phyloP scores from a whole-genome alignment of 1,284 basidiomycete genomes.

The Tranzscheliella williamsii region DNA sequence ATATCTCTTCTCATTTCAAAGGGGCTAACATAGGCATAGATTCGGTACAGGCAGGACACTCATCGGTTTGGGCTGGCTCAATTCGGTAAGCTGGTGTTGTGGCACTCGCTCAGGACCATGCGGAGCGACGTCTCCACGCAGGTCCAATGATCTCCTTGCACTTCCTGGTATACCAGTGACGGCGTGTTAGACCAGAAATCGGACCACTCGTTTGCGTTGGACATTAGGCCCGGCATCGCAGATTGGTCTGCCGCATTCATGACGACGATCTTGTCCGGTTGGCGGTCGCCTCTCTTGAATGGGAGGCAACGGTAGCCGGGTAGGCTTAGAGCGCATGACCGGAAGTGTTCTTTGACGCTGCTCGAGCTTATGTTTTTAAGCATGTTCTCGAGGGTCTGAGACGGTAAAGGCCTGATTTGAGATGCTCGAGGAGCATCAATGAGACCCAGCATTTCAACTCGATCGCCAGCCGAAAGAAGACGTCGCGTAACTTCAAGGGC shows the following conservation, averaged over 20 bases:
- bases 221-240: conserved; percentile 19
- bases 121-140: conserved; percentile 18
- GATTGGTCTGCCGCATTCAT: conserved; percentile 15
- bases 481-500: conserved; percentile 25
- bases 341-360: conserved; percentile 31
- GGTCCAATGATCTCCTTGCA: conserved; percentile 28
- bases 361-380: conserved; percentile 11
- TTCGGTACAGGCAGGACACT: not conserved
- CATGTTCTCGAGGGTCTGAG: conserved; percentile 25
- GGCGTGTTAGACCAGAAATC: conserved; percentile 9
- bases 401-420: conserved; percentile 21
- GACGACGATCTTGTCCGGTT: conserved; percentile 5
- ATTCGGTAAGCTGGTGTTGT: too few relatives aligned
- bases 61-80: not conserved
- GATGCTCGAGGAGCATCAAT: conserved; percentile 27
- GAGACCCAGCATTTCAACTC: conserved; percentile 15
- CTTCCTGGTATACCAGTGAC: conserved; percentile 3
- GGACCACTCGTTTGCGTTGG: conserved; percentile 13
- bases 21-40: too few relatives aligned
- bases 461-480: conserved; percentile 17
- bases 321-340: conserved; percentile 25
- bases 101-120: too few relatives aligned
- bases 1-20: too few relatives aligned
- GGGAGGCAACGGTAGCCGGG: conserved; percentile 17
- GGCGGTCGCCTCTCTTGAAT: conserved; percentile 3